These are phyloP conservation scores for Breviolum minutum DNA, from an alignment of 73 alveolate species.

Conservation along the genomic window DNA sequence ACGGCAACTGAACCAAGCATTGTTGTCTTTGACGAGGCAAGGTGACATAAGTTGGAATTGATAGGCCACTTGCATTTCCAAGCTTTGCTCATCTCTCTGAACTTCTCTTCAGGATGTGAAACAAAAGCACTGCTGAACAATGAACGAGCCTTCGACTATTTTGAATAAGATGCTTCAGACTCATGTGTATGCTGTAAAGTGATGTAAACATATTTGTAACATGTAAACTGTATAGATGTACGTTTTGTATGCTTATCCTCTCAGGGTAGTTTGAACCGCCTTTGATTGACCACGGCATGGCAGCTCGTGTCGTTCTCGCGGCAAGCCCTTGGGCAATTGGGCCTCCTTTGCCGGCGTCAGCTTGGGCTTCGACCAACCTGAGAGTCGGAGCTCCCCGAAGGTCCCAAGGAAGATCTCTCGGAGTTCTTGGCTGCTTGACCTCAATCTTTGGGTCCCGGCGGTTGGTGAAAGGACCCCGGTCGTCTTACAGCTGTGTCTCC, in stretches of 20 bases:
- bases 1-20: conserved; percentile 94
- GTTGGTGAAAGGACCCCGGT: not conserved
- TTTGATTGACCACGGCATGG: not conserved
- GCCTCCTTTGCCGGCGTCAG: not conserved
- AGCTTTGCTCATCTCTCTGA: too few relatives aligned
- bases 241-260: too few relatives aligned
- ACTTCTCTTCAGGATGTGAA: too few relatives aligned
- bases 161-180: too few relatives aligned
- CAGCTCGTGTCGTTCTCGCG: not conserved
- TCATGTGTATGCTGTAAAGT: too few relatives aligned
- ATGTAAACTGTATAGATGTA: too few relatives aligned
- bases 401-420: not conserved
- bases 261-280: too few relatives aligned
- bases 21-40: conserved; percentile 97
- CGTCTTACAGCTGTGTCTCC: not conserved
- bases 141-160: too few relatives aligned
- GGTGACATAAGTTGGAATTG: not conserved
- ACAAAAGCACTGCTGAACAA: too few relatives aligned
- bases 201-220: too few relatives aligned
- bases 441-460: not conserved
- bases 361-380: not conserved
- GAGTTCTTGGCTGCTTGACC: not conserved
- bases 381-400: too few relatives aligned
- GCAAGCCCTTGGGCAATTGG: not conserved
- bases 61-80: too few relatives aligned